Evolutionary conservation across 768 basidiomycete species (phyloP), one percentile per base, ranked within the genome.

Genomic region (Galerina sulciceps): DNA sequence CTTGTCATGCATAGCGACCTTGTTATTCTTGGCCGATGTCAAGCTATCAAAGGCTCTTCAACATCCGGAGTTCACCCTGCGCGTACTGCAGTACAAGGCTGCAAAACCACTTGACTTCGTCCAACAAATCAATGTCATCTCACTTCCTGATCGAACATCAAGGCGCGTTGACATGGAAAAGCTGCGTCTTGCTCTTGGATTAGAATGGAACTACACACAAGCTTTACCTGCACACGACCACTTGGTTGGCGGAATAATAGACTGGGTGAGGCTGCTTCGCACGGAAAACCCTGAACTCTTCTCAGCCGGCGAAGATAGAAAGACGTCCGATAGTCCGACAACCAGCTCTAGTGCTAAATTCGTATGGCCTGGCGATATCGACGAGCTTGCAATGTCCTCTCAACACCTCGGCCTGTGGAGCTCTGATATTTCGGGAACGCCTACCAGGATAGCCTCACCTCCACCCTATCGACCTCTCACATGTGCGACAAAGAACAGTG

Each of bases 141-240:
- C 87, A 22, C 84, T 90, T 26, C 80, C 83, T 9, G 72, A 67
- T 23, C 81, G 90, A 31, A 64, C 64, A 15, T 88, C 88, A 59
- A 76, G 90, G 22, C 81, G 83, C 13, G 59, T 67, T 17, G 75
- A 84, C 46, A 90, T 90, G 87, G 84, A 87, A 51, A 62, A 59
- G 15, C 65, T 91, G 20, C 78, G 83, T 20, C 67, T 65, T 10
- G 65, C 67, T 8, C 79, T 89, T 17, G 73, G 69, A 18, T 67
- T 88, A 10, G 65, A 73, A 10, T 90, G 86, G 85, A 78, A 76
- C 3, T 82, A 86, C 63, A 59, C 82, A 17, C 76, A 84, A 44
- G 88, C 86, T 8, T 66, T 77, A 2, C 73, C 79, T 15, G 65
- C 78, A 0, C 70, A 75, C 11, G 71, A 80, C 31, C 61, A 73